Conservation (phyloP, 2,329 filamentous ascomycete genomes). For the Exophiala phaeomuriformis region DNA sequence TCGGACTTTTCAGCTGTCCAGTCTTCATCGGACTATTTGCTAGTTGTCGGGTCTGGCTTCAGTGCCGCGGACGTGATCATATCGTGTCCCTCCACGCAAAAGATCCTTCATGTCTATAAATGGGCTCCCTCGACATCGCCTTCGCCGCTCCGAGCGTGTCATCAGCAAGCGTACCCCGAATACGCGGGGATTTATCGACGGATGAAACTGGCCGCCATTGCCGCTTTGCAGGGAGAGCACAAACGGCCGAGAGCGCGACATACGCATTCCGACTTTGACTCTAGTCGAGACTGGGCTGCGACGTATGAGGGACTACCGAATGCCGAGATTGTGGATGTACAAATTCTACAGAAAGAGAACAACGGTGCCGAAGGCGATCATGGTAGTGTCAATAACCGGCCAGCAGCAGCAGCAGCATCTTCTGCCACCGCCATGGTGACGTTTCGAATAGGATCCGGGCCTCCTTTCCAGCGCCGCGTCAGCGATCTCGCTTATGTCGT, state of each 20-base stretch:
- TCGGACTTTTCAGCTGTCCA: constrained; percentile 21
- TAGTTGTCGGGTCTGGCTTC: constrained; percentile 56
- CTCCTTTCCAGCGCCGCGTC: constrained; percentile 40
- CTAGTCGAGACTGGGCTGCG: constrained; percentile 43
- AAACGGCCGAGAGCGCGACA: constrained; percentile 30
- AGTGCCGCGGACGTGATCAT: constrained; percentile 56
- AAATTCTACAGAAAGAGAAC: constrained; percentile 27
- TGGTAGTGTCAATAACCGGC: too few species aligned
- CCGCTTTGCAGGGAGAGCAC: constrained; percentile 19
- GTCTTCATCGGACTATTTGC: constrained; percentile 36
- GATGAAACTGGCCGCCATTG: constrained; percentile 49
- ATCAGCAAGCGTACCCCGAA: constrained; percentile 55
- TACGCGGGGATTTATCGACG: constrained; percentile 54
- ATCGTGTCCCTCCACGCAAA: constrained; percentile 44
- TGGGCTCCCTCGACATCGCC: constrained; percentile 52
- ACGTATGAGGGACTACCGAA: constrained; percentile 52
- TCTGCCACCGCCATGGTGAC: constrained; percentile 33
- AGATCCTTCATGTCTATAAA: constrained; percentile 53
- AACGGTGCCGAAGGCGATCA: too few species aligned
- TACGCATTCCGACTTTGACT: constrained; percentile 37
- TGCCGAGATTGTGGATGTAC: constrained; percentile 40
- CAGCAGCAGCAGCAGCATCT: too few species aligned
- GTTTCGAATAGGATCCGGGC: constrained; percentile 40
- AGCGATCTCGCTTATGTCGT: constrained; percentile 49
- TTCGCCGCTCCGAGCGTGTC: constrained; percentile 52